Conservation (phyloP, 164 flowering plant species). For the Umbilicus rupestris region DNA sequence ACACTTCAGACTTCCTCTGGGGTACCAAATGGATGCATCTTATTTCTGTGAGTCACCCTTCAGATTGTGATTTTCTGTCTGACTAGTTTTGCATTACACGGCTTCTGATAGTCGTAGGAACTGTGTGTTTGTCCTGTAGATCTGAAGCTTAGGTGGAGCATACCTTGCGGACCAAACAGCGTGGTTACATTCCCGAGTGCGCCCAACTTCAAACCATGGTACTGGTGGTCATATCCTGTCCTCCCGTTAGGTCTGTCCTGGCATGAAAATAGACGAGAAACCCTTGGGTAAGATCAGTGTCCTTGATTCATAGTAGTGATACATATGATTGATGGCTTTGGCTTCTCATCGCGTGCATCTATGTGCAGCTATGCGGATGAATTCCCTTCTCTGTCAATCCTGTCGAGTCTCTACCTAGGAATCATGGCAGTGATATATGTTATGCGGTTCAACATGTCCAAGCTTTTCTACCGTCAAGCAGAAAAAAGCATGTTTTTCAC, state of each 20-base stretch:
- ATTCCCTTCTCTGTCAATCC: constrained; percentile 45
- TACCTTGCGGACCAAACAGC: constrained; percentile 95
- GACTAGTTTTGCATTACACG: background rate
- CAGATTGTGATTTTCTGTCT: background rate
- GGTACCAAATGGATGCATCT: constrained; percentile 99
- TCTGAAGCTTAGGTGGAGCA: constrained; percentile 69
- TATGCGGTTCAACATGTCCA: constrained; percentile 61
- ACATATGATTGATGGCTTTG: background rate
- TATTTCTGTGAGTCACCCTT: constrained; percentile 53
- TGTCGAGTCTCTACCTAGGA: constrained; percentile 44
- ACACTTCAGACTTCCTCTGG: constrained; percentile 73
- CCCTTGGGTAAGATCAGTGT: constrained; percentile 52
- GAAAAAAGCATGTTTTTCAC: constrained; percentile 43
- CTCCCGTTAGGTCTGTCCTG: constrained; percentile 81
- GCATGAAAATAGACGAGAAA: constrained; percentile 71
- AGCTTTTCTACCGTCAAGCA: constrained; percentile 56
- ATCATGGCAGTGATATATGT: constrained; percentile 49
- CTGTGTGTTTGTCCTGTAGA: constrained; percentile 27
- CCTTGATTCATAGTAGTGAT: background rate
- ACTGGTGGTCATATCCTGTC: constrained; percentile 99
- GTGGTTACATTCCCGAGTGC: constrained; percentile 96
- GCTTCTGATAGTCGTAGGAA: background rate
- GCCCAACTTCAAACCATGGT: constrained; percentile 92
- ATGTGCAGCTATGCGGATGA: constrained; percentile 59
- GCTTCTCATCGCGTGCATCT: background rate